Conservation (phyloP, 805 yeast species). For the Zygotorulaspora chibaensis region DNA sequence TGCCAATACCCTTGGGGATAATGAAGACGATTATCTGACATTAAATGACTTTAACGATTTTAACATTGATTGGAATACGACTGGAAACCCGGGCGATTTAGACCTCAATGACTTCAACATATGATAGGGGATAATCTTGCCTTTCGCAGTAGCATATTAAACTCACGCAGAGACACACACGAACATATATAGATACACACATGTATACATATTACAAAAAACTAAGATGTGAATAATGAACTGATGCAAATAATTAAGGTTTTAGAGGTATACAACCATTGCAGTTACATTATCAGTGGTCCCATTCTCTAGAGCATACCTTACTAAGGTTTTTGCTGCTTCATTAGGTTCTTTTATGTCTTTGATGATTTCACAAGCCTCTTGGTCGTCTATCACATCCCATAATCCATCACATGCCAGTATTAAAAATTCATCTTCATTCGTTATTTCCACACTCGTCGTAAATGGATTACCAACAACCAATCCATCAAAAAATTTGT, state of each 20-base stretch:
- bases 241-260: neutral
- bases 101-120: conserved; percentile 29
- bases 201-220: neutral
- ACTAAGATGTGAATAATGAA: neutral
- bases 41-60: conserved; percentile 35
- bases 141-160: no score
- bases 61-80: conserved; percentile 33
- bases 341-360: conserved; percentile 51
- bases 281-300: conserved; percentile 92
- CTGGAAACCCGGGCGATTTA: conserved; percentile 29
- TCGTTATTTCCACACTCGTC: conserved; percentile 69
- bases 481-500: conserved; percentile 81
- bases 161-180: no score
- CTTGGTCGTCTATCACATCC: conserved; percentile 87
- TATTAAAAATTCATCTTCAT: conserved; percentile 69
- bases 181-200: no score
- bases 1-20: conserved; percentile 15
- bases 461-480: conserved; percentile 92
- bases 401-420: conserved; percentile 96
- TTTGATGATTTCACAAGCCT: conserved; percentile 70
- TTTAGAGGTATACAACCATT: conserved; percentile 61
- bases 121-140: conserved; percentile 1
- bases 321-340: conserved; percentile 66
- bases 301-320: conserved; percentile 67
- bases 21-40: conserved; percentile 33